Evolutionary conservation across 2,329 filamentous ascomycete species (phyloP).

Genomic region (Hypoxylon sp.): DNA sequence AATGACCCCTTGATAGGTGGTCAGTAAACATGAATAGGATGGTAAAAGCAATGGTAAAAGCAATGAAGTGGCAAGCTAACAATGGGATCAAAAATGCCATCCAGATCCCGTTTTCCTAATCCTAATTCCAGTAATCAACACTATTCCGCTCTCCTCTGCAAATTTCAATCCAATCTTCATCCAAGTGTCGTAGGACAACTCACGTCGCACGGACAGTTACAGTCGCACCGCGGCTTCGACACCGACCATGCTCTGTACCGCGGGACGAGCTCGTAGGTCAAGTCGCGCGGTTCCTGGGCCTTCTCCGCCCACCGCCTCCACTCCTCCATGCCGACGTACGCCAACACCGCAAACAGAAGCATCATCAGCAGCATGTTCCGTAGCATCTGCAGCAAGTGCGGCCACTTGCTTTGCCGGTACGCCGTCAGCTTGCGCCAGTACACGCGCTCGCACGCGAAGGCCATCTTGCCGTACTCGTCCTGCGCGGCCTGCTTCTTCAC

Average conservation of each 20-base stretch:
- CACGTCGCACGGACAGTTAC: background rate
- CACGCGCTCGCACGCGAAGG: conserved; percentile 10
- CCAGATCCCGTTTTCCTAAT: background rate
- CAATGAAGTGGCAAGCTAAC: background rate
- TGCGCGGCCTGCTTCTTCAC: background rate
- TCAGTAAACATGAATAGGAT: background rate
- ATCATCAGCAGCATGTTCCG: background rate
- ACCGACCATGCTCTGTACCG: conserved; percentile 28
- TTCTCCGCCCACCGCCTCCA: background rate
- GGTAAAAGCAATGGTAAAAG: background rate
- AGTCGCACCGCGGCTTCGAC: conserved; percentile 6
- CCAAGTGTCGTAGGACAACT: background rate
- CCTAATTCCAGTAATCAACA: background rate
- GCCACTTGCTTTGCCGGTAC: conserved; percentile 60
- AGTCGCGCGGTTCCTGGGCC: background rate
- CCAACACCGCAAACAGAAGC: background rate
- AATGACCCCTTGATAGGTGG: background rate
- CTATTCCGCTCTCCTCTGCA: background rate
- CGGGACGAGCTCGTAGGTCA: background rate
- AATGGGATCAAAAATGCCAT: background rate
- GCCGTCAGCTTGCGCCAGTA: conserved; percentile 56
- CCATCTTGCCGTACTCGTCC: background rate
- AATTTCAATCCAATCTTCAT: background rate
- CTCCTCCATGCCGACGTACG: background rate
- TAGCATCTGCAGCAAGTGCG: conserved; percentile 5